phyloP scores from a whole-genome alignment of 495 filamentous ascomycete genomes.

The Penicillium longicatenatum region DNA sequence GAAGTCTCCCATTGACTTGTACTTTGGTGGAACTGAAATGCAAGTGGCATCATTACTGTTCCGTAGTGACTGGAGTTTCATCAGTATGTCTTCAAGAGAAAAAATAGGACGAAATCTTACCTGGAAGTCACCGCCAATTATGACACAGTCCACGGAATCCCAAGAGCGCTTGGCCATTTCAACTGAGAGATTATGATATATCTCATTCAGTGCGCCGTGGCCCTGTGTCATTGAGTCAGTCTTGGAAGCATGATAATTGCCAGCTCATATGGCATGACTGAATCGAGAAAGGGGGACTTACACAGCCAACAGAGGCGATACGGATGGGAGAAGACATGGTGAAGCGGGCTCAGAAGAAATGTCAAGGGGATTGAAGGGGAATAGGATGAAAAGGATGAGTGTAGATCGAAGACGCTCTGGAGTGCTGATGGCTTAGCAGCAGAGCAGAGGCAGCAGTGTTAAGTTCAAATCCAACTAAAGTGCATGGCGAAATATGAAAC shows the following conservation, averaged over 20 bases:
- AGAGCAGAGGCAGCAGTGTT: not conserved
- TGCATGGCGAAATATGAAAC: not conserved
- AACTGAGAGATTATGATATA: slow-evolving; percentile 73
- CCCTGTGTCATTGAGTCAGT: slow-evolving; percentile 53
- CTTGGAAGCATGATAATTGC: not conserved
- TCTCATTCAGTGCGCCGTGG: slow-evolving; percentile 86
- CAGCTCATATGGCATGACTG: not conserved
- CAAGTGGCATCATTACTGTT: slow-evolving; percentile 84
- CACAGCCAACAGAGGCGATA: slow-evolving; percentile 19
- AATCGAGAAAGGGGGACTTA: slow-evolving; percentile 8
- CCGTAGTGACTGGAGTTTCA: slow-evolving; percentile 64
- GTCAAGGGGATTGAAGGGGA: not conserved
- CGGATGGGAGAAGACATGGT: slow-evolving; percentile 7
- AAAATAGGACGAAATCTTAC: slow-evolving; percentile 37
- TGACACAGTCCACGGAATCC: slow-evolving; percentile 77
- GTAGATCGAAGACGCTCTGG: not conserved
- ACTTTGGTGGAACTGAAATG: slow-evolving; percentile 85
- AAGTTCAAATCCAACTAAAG: not conserved
- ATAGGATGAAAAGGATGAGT: not conserved
- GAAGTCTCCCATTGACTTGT: slow-evolving; percentile 83
- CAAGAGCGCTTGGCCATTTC: slow-evolving; percentile 67
- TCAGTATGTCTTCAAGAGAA: not conserved
- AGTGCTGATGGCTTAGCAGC: not conserved
- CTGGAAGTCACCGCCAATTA: slow-evolving; percentile 92
- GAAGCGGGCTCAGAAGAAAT: not conserved